Percentiles rank a stretch among this genome's conserved stretches.
phyloP scores from a whole-genome alignment of 768 basidiomycete genomes.

The Lactarius pseudohatsudake region DNA sequence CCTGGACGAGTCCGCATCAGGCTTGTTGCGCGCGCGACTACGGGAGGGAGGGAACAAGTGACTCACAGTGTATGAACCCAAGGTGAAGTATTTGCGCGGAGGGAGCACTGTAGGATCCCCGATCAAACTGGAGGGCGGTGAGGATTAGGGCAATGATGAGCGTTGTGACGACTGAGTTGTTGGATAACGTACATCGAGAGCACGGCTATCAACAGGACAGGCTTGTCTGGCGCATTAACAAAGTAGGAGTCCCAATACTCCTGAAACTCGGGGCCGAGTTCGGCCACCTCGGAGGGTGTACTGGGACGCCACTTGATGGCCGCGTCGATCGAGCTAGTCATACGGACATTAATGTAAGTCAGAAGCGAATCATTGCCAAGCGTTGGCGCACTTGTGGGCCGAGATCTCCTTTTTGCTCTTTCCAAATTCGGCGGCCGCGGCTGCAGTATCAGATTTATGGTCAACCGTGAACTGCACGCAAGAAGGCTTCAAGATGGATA shows the following conservation, averaged over 20 bases:
- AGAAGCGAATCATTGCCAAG: background rate
- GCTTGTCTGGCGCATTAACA: slow-evolving; percentile 31
- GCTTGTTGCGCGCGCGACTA: background rate
- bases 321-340: slow-evolving; percentile 31
- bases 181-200: slow-evolving; percentile 23
- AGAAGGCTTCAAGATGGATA: slow-evolving; percentile 25
- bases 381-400: slow-evolving; percentile 53
- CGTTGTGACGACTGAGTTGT: background rate
- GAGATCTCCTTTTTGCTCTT: slow-evolving; percentile 44
- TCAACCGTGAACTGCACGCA: background rate
- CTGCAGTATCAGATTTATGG: slow-evolving; percentile 28
- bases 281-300: slow-evolving; percentile 28
- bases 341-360: background rate
- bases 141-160: background rate
- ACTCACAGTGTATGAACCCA: slow-evolving; percentile 16
- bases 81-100: slow-evolving; percentile 27
- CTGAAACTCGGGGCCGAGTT: slow-evolving; percentile 30
- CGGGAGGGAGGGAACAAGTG: background rate
- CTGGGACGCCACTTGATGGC: slow-evolving; percentile 32
- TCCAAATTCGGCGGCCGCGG: slow-evolving; percentile 38
- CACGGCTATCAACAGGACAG: slow-evolving; percentile 23
- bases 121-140: background rate
- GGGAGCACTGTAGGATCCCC: slow-evolving; percentile 1
- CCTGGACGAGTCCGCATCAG: background rate
- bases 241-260: slow-evolving; percentile 30